phyloP scores from a whole-genome alignment of 2,329 filamentous ascomycete species.

The Leptographium lundbergii region DNA sequence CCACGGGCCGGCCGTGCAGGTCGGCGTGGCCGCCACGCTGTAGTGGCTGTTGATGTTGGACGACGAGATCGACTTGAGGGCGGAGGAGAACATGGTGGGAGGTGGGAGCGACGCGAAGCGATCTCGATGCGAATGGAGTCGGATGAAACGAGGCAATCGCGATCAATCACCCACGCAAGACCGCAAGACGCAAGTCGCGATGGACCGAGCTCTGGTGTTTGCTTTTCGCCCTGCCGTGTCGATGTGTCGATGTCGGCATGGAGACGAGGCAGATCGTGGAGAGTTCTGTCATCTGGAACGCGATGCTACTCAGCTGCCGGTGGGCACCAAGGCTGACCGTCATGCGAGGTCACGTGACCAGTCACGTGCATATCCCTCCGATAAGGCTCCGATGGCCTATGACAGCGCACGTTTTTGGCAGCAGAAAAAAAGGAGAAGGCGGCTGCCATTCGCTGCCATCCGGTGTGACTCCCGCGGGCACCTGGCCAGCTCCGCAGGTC shows the following conservation, averaged over 20 bases:
- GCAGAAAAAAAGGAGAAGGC: neutral
- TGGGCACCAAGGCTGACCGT: neutral
- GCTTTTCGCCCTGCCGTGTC: no score
- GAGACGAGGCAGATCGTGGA: neutral
- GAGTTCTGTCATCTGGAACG: neutral
- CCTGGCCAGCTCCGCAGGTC: no score
- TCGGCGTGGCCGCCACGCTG: constrained; percentile 60
- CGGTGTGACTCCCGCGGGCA: neutral
- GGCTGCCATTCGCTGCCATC: no score
- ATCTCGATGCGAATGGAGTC: no score
- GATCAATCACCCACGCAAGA: no score
- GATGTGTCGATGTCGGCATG: neutral
- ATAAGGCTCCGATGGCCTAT: constrained; percentile 3
- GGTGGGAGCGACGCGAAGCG: no score
- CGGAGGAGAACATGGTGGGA: constrained; percentile 69
- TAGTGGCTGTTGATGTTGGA: constrained; percentile 91
- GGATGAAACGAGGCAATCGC: no score
- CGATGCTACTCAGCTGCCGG: no score
- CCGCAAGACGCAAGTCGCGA: no score
- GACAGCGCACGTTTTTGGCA: neutral
- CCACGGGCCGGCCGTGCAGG: constrained; percentile 83
- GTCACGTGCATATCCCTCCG: neutral
- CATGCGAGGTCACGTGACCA: neutral
- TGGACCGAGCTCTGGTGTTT: no score
- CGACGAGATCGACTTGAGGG: constrained; percentile 83